Conservation (phyloP, 306 rosid genomes). For the Casuarina equisetifolia region DNA sequence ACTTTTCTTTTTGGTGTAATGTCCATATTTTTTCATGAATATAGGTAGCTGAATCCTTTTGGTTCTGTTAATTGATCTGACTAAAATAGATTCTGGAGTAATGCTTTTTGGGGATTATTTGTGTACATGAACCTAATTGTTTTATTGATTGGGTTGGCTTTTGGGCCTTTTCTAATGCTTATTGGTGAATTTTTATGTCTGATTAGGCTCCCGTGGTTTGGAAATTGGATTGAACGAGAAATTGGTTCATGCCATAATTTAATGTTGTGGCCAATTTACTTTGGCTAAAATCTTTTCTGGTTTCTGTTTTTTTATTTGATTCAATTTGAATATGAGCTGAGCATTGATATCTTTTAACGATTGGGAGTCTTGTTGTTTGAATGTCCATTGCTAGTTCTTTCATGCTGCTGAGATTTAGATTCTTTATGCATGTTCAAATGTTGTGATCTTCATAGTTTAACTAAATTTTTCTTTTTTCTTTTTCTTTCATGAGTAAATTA, state of each 20-base stretch:
- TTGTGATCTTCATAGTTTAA: constrained; percentile 5
- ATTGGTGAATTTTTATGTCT: neutral
- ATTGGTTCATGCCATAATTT: neutral
- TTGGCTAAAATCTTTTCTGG: neutral
- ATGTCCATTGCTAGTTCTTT: constrained; percentile 11
- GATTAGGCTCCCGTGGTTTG: neutral
- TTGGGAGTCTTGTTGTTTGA: neutral
- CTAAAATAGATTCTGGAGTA: neutral
- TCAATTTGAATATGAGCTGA: constrained; percentile 15
- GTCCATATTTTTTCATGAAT: neutral
- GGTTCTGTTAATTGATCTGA: neutral
- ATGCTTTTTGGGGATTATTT: neutral
- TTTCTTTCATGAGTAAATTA: neutral
- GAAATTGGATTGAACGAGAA: neutral
- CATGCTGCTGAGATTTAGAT: constrained; percentile 2
- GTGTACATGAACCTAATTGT: neutral
- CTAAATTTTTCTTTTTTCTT: neutral
- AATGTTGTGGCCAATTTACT: neutral
- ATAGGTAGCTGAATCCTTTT: neutral
- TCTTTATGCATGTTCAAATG: neutral
- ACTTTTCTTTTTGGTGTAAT: neutral
- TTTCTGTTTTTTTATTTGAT: constrained; percentile 15
- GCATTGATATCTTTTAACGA: constrained; percentile 19
- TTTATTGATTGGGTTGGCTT: neutral
- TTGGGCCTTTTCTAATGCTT: neutral